Conservation (phyloP, 1,284 basidiomycete species). For the Jaminaea rosea region DNA sequence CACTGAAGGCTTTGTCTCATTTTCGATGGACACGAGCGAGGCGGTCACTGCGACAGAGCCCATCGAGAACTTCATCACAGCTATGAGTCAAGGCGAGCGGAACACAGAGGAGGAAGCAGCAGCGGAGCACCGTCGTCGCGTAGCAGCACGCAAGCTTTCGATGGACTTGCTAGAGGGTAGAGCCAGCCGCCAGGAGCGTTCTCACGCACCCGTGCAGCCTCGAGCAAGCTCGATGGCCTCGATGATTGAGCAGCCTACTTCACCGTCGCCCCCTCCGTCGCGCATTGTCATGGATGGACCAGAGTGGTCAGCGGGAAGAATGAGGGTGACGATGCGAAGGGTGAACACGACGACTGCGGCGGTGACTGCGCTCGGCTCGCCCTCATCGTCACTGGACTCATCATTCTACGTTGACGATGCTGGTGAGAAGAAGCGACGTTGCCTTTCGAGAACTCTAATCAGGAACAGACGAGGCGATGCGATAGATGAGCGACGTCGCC, state of each 20-base stretch:
- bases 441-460: no score
- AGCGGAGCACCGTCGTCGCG: no score
- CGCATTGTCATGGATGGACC: neutral
- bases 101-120: neutral
- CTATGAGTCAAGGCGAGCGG: neutral
- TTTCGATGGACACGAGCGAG: neutral
- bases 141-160: neutral
- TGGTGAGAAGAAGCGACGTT: neutral
- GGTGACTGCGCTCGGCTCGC: no score
- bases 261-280: no score
- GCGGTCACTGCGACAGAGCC: neutral
- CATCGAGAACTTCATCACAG: neutral
- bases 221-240: neutral
- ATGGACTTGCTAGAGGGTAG: neutral
- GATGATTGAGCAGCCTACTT: neutral
- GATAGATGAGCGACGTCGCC: neutral
- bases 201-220: neutral
- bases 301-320: no score
- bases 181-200: neutral
- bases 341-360: no score
- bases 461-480: neutral
- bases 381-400: neutral
- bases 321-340: no score
- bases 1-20: neutral
- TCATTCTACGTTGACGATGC: neutral